Evolutionary conservation across 495 filamentous ascomycete genomes (phyloP).

Genomic region (Podospora bellae-mahoneyi): DNA sequence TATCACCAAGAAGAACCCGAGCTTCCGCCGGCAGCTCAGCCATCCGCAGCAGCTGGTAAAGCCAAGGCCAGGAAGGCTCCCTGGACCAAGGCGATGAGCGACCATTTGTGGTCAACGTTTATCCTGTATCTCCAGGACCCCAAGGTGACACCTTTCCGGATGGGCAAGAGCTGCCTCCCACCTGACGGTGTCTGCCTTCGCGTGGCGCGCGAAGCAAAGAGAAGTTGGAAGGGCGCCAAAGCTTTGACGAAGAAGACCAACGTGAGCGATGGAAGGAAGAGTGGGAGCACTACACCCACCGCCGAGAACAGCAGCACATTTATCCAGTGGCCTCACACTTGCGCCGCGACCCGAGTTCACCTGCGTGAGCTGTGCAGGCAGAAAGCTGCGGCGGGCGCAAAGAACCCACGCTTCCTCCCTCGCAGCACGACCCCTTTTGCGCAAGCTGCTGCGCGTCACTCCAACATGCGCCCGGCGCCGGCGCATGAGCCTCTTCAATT

Average conservation of each 20-base stretch:
- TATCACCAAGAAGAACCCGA: slow-evolving; percentile 20
- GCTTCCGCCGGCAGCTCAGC: slow-evolving; percentile 10
- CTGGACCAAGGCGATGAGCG: slow-evolving; percentile 90
- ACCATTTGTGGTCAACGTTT: slow-evolving; percentile 91
- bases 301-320: slow-evolving; percentile 41
- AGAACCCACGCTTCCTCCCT: slow-evolving; percentile 55
- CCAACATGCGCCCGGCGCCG: slow-evolving; percentile 41
- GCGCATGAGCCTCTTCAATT: slow-evolving; percentile 39
- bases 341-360: slow-evolving; percentile 72
- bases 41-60: slow-evolving; percentile 17
- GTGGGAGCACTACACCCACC: slow-evolving; percentile 67
- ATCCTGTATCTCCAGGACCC: slow-evolving; percentile 85
- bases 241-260: slow-evolving; percentile 31
- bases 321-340: slow-evolving; percentile 75
- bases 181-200: slow-evolving; percentile 86
- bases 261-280: slow-evolving; percentile 38
- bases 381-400: slow-evolving; percentile 69
- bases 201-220: slow-evolving; percentile 79
- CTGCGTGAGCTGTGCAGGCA: slow-evolving; percentile 79
- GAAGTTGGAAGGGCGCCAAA: slow-evolving; percentile 71
- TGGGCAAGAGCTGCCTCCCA: slow-evolving; percentile 79
- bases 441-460: slow-evolving; percentile 50
- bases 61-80: slow-evolving; percentile 43
- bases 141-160: slow-evolving; percentile 88
- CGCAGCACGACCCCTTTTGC: slow-evolving; percentile 70